These are phyloP conservation scores for Sclerotinia spermophila DNA, from an alignment of 2,329 filamentous ascomycete species.

Conservation along the genomic window DNA sequence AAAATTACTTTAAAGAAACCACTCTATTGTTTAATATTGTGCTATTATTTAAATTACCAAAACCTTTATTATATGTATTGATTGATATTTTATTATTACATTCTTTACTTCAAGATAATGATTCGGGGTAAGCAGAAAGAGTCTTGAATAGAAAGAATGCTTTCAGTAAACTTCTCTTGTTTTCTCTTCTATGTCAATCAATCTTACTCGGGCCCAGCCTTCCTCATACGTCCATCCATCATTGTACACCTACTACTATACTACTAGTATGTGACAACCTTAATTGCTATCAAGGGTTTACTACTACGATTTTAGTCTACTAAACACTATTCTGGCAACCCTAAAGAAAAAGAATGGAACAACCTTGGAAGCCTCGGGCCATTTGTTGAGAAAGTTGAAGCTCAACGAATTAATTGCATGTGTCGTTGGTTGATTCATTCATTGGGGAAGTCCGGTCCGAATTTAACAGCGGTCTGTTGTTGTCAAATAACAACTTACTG, in stretches of 20 bases:
- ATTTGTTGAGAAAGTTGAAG: slow-evolving; percentile 16
- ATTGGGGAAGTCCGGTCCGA: slow-evolving; percentile 6
- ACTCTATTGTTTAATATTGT: not conserved
- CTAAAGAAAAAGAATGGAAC: not conserved
- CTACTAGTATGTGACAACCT: not conserved
- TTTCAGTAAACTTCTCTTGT: not conserved
- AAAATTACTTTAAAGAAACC: not conserved
- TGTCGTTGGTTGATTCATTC: slow-evolving; percentile 2
- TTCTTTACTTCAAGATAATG: not conserved
- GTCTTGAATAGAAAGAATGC: not conserved
- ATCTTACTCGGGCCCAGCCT: not conserved
- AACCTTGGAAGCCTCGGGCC: slow-evolving; percentile 8
- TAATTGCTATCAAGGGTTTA: not conserved
- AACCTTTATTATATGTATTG: not conserved
- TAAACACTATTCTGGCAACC: not conserved
- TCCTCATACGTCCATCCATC: not conserved
- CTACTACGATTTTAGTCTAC: not conserved
- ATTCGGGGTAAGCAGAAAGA: not conserved
- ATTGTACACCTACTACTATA: not conserved
- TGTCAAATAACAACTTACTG: not conserved
- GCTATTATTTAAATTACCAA: not conserved
- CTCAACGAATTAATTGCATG: slow-evolving; percentile 20
- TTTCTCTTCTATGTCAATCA: not conserved
- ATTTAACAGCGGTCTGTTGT: not conserved
- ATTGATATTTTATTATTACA: too few species aligned